Percentiles rank a stretch among this genome's conserved stretches.
These are phyloP conservation scores for Diaporthe sp. DNA, from an alignment of 2,329 filamentous ascomycete species.

Conservation along the genomic window DNA sequence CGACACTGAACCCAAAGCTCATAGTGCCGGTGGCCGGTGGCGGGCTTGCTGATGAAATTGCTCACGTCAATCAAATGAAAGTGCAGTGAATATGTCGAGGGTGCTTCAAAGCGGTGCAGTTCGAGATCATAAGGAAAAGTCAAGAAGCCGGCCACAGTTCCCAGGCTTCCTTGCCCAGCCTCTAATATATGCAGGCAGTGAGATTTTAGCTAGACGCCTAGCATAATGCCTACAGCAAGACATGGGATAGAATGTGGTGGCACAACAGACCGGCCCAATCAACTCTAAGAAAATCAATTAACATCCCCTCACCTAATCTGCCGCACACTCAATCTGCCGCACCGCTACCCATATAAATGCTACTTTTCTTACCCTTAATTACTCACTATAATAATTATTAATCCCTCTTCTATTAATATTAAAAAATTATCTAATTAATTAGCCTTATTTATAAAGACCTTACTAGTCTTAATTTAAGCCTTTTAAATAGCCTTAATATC, in stretches of 20 bases:
- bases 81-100: neutral
- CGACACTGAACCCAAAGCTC: neutral
- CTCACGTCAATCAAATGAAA: neutral
- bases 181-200: neutral
- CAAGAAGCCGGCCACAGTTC: neutral
- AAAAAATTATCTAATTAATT: no score
- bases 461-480: no score
- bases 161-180: neutral
- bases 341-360: no score
- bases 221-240: neutral
- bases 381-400: no score
- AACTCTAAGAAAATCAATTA: neutral
- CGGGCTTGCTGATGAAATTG: neutral
- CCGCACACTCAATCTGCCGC: no score
- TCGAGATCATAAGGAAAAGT: neutral
- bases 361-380: no score
- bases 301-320: no score
- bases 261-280: neutral
- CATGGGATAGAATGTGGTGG: neutral
- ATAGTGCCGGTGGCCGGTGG: neutral
- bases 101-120: rapidly evolving
- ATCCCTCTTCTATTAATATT: no score
- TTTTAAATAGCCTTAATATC: no score
- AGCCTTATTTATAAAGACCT: no score
- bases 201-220: neutral